These are phyloP conservation scores for Candida wancherniae DNA, from an alignment of 805 yeast species.

Conservation along the genomic window DNA sequence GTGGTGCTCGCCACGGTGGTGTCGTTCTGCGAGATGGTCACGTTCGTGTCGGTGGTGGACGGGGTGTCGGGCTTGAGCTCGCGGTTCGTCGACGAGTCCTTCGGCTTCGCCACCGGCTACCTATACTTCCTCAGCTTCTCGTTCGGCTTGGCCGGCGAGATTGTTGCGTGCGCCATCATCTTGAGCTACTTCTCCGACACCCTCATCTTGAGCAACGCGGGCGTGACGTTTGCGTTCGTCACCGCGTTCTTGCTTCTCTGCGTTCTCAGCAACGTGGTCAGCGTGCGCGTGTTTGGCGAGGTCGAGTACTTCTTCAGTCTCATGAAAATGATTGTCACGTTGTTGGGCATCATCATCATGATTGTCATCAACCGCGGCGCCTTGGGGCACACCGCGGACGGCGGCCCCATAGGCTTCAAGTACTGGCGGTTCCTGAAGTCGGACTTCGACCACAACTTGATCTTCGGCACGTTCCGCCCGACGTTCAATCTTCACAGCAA, in stretches of 20 bases:
- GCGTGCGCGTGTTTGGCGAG: constrained; percentile 72
- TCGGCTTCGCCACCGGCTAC: constrained; percentile 72
- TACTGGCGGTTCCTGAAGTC: constrained; percentile 62
- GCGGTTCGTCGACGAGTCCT: constrained; percentile 71
- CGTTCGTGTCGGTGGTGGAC: constrained; percentile 72
- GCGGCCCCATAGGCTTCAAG: constrained; percentile 51
- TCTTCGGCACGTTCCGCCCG: constrained; percentile 72
- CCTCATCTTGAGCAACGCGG: constrained; percentile 41
- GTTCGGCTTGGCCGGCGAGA: constrained; percentile 71
- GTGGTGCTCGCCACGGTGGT: constrained; percentile 65
- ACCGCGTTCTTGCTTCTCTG: constrained; percentile 50
- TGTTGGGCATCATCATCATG: constrained; percentile 57
- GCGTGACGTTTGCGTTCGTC: constrained; percentile 58
- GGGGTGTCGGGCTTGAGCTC: constrained; percentile 74
- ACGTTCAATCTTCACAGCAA: constrained; percentile 60
- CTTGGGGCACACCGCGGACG: constrained; percentile 34
- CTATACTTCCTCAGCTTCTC: constrained; percentile 70
- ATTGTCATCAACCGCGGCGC: constrained; percentile 61
- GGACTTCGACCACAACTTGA: constrained; percentile 40
- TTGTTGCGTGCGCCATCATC: constrained; percentile 76
- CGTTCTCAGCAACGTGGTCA: constrained; percentile 51
- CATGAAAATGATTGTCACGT: constrained; percentile 49
- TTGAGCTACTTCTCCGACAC: constrained; percentile 60
- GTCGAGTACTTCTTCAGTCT: constrained; percentile 61
- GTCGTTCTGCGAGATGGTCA: constrained; percentile 78